Evolutionary conservation across 805 yeast genomes (phyloP).

Genomic region (Brettanomyces anomalus): DNA sequence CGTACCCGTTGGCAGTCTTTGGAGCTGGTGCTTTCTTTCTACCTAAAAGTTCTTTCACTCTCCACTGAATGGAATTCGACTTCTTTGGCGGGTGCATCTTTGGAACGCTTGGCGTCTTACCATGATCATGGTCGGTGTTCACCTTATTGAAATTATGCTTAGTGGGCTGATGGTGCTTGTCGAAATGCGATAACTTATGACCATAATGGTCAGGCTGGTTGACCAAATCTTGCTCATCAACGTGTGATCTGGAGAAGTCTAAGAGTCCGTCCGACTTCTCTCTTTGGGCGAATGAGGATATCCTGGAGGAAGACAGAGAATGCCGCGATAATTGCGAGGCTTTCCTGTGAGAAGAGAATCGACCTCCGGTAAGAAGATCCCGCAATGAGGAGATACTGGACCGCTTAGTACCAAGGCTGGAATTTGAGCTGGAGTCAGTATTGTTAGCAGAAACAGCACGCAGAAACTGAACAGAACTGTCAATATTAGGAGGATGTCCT

Average conservation of each 20-base stretch:
- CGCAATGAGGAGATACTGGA: slow-evolving; percentile 28
- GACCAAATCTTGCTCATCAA: too few relatives aligned
- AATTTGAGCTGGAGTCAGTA: slow-evolving; percentile 12
- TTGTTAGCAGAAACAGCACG: slow-evolving; percentile 28
- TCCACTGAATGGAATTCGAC: slow-evolving; percentile 39
- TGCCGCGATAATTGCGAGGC: slow-evolving; percentile 10
- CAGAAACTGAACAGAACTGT: slow-evolving; percentile 31
- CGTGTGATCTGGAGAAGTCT: too few relatives aligned
- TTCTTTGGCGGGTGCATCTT: slow-evolving; percentile 20
- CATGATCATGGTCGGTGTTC: neutral
- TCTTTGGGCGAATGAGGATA: slow-evolving; percentile 7
- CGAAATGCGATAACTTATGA: too few relatives aligned
- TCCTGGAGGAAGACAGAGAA: slow-evolving; percentile 10
- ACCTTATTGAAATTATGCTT: neutral
- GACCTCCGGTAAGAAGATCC: slow-evolving; percentile 27
- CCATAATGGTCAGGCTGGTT: too few relatives aligned
- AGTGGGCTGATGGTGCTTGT: neutral
- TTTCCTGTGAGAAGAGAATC: slow-evolving; percentile 9
- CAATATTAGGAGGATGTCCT: slow-evolving; percentile 18
- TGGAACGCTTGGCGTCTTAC: slow-evolving; percentile 8
- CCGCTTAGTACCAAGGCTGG: slow-evolving; percentile 16
- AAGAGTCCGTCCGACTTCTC: too few relatives aligned
- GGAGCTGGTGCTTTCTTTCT: slow-evolving; percentile 36
- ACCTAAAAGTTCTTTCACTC: slow-evolving; percentile 42
- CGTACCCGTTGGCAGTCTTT: slow-evolving; percentile 71